phyloP scores from a whole-genome alignment of 2,329 filamentous ascomycete species.

The Dissoconium aciculare region DNA sequence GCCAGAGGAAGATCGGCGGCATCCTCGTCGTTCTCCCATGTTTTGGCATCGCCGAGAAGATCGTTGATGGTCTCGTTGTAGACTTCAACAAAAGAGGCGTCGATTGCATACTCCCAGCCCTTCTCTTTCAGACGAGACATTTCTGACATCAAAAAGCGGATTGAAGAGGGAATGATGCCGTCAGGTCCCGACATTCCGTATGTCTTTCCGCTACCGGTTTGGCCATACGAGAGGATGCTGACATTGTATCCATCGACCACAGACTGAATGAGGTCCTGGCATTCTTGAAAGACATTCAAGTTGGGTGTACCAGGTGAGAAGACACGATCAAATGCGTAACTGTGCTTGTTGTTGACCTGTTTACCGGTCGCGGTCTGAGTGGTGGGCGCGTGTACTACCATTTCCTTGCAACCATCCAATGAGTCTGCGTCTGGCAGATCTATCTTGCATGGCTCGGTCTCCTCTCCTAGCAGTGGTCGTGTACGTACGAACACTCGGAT shows the following conservation, averaged over 20 bases:
- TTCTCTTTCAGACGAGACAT: constrained; percentile 72
- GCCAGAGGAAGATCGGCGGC: constrained; percentile 5
- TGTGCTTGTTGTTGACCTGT: constrained; percentile 61
- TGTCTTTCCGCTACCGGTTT: constrained; percentile 94
- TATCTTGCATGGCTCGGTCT: constrained; percentile 55
- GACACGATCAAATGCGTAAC: constrained; percentile 85
- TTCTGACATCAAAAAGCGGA: constrained; percentile 84
- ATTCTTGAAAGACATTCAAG: constrained; percentile 81
- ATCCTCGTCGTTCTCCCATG: constrained; percentile 37
- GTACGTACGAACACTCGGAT: constrained; percentile 97
- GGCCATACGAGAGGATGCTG: constrained; percentile 96
- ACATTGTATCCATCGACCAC: constrained; percentile 96
- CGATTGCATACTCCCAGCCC: constrained; percentile 88
- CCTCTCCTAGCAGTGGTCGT: constrained; percentile 53
- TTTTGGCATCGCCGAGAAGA: constrained; percentile 56
- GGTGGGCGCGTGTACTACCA: constrained; percentile 68
- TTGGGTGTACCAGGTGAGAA: constrained; percentile 70
- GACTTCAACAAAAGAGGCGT: constrained; percentile 90
- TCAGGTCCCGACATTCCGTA: constrained; percentile 84
- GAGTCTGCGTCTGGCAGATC: constrained; percentile 53
- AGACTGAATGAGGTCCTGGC: constrained; percentile 90
- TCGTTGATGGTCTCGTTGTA: constrained; percentile 98
- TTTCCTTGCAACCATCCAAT: constrained; percentile 72
- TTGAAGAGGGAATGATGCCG: constrained; percentile 90
- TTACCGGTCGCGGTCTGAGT: constrained; percentile 68